phyloP scores from a whole-genome alignment of 2,329 filamentous ascomycete species.

The Penicillium sp. region DNA sequence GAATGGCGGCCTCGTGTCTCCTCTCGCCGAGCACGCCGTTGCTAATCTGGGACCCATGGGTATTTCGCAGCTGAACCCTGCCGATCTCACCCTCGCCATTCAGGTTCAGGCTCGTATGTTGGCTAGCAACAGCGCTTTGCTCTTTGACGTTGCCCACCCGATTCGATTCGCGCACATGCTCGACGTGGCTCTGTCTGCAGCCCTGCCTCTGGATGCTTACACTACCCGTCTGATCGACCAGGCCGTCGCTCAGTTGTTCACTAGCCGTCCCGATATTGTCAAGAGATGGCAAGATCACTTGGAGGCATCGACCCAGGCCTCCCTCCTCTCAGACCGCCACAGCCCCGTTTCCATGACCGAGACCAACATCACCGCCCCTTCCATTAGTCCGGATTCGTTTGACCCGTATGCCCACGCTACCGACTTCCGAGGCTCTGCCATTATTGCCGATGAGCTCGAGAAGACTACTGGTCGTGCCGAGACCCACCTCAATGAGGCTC shows the following conservation, averaged over 20 bases:
- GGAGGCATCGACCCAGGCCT: slow-evolving; percentile 47
- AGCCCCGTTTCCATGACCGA: slow-evolving; percentile 45
- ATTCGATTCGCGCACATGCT: slow-evolving; percentile 65
- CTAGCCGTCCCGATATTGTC: slow-evolving; percentile 49
- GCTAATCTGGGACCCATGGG: slow-evolving; percentile 62
- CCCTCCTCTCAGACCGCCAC: slow-evolving; percentile 44
- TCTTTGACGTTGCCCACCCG: slow-evolving; percentile 58
- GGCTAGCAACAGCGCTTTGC: slow-evolving; percentile 40
- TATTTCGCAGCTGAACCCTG: slow-evolving; percentile 56
- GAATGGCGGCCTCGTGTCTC: slow-evolving; percentile 63
- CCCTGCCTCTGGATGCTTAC: slow-evolving; percentile 56
- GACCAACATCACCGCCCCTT: slow-evolving; percentile 55
- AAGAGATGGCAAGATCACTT: slow-evolving; percentile 61
- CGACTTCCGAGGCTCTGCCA: slow-evolving; percentile 88
- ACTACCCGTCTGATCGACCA: slow-evolving; percentile 61
- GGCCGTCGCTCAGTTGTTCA: slow-evolving; percentile 56
- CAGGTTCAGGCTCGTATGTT: slow-evolving; percentile 60
- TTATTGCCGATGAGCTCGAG: slow-evolving; percentile 89
- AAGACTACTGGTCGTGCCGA: slow-evolving; percentile 72
- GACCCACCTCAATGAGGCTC: slow-evolving; percentile 74
- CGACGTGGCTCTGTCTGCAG: slow-evolving; percentile 57
- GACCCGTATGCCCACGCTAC: slow-evolving; percentile 90
- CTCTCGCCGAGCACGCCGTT: slow-evolving; percentile 62
- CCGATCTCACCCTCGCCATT: slow-evolving; percentile 60
- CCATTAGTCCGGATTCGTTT: slow-evolving; percentile 75